These are phyloP conservation scores for Thalia dealbata DNA, from an alignment of 176 grass and related monocot genomes.

Conservation along the genomic window DNA sequence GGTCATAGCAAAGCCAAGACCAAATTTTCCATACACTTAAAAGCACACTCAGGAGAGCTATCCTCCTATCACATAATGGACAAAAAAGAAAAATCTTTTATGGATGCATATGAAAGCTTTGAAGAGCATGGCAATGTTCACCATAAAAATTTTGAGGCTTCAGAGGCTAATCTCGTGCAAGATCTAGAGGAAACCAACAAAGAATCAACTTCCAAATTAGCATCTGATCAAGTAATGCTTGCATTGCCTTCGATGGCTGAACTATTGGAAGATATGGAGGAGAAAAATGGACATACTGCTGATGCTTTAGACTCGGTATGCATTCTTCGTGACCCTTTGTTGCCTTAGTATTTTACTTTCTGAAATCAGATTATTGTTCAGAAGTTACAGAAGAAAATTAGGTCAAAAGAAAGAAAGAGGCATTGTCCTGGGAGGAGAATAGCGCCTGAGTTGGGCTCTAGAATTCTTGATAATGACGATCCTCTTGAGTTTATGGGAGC, in stretches of 20 bases:
- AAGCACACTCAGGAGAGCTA: constrained; percentile 17
- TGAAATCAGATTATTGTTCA: constrained; percentile 10
- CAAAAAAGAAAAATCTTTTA: constrained; percentile 25
- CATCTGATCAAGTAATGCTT: constrained; percentile 23
- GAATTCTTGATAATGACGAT: constrained; percentile 46
- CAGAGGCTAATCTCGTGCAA: constrained; percentile 30
- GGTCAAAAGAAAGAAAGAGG: constrained; percentile 29
- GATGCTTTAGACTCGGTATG: constrained; percentile 35
- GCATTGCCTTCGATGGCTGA: constrained; percentile 64
- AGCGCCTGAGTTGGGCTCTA: constrained; percentile 34
- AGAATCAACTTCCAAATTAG: constrained; percentile 26
- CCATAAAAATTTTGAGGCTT: constrained; percentile 23
- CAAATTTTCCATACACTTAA: constrained; percentile 44
- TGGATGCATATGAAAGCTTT: constrained; percentile 19
- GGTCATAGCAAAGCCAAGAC: constrained; percentile 35
- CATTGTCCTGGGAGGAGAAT: constrained; percentile 36
- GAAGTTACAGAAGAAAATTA: constrained; percentile 23
- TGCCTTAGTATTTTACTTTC: constrained; percentile 10
- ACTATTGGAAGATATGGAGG: constrained; percentile 68
- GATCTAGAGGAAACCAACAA: constrained; percentile 38
- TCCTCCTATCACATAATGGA: constrained; percentile 18
- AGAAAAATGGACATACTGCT: constrained; percentile 38
- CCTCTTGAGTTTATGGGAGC: constrained; percentile 46
- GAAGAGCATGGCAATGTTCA: constrained; percentile 13
- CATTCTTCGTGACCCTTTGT: constrained; percentile 19